phyloP scores from a whole-genome alignment of 2,329 filamentous ascomycete genomes.

The Plectosphaerella sp. region DNA sequence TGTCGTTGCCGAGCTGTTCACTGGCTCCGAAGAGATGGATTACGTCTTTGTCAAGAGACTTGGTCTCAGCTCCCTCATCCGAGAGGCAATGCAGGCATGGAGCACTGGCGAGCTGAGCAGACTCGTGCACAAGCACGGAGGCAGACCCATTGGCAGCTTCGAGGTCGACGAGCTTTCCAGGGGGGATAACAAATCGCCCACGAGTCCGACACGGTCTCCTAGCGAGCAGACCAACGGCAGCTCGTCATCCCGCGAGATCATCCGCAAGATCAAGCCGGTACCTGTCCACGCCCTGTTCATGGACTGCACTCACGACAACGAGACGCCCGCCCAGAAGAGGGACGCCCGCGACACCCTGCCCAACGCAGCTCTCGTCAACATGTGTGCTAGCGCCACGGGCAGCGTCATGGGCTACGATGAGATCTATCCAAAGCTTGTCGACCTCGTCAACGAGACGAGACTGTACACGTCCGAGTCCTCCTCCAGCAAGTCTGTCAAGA shows the following conservation, averaged over 20 bases:
- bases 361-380: constrained; percentile 88
- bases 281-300: constrained; percentile 94
- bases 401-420: constrained; percentile 99
- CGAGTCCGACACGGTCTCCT: constrained; percentile 23
- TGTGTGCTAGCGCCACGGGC: constrained; percentile 92
- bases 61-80: constrained; percentile 85
- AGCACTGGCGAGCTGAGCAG: constrained; percentile 88
- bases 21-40: constrained; percentile 91
- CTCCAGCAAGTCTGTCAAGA: constrained; percentile 58
- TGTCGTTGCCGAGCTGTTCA: constrained; percentile 92
- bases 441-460: constrained; percentile 85
- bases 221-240: constrained; percentile 24
- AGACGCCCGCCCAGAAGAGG: constrained; percentile 90
- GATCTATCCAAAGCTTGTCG: constrained; percentile 88
- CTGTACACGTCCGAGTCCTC: constrained; percentile 78
- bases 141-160: constrained; percentile 93
- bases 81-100: constrained; percentile 98
- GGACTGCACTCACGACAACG: constrained; percentile 99
- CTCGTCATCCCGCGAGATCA: constrained; percentile 52
- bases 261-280: constrained; percentile 79
- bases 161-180: constrained; percentile 83
- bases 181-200: constrained; percentile 39
- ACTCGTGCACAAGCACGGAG: constrained; percentile 88
- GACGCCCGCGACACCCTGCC: constrained; percentile 91
- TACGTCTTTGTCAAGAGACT: constrained; percentile 93